These are phyloP conservation scores for Roridomyces roridus DNA, from an alignment of 768 basidiomycete genomes.

Conservation along the genomic window DNA sequence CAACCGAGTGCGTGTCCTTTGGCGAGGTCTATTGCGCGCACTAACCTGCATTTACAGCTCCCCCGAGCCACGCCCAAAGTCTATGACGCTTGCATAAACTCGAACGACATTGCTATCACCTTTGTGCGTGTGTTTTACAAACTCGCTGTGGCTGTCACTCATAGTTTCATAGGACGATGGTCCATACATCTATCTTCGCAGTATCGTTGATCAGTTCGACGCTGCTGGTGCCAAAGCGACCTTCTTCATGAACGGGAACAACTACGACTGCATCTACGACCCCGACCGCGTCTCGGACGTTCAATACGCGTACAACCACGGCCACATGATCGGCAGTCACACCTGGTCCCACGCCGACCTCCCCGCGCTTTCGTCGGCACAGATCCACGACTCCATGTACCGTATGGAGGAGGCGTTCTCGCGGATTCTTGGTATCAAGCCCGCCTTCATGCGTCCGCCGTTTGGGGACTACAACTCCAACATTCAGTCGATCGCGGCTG, in stretches of 20 bases:
- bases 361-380: slow-evolving; percentile 34
- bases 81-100: slow-evolving; percentile 8
- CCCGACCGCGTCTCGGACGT: slow-evolving; percentile 37
- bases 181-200: slow-evolving; percentile 38
- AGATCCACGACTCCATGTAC: slow-evolving; percentile 43
- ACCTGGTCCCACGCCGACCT: slow-evolving; percentile 51
- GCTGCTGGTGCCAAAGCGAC: slow-evolving; percentile 45
- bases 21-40: not conserved
- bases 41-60: not conserved
- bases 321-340: slow-evolving; percentile 52
- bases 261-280: slow-evolving; percentile 48
- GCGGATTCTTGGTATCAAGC: slow-evolving; percentile 39
- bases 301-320: slow-evolving; percentile 43
- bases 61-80: slow-evolving; percentile 10
- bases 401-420: slow-evolving; percentile 32
- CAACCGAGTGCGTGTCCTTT: not conserved
- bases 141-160: not conserved
- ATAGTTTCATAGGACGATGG: slow-evolving; percentile 21
- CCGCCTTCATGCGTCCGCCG: slow-evolving; percentile 49
- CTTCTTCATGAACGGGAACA: slow-evolving; percentile 50
- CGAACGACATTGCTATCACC: slow-evolving; percentile 12
- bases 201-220: slow-evolving; percentile 39
- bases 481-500: slow-evolving; percentile 39
- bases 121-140: slow-evolving; percentile 3
- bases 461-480: slow-evolving; percentile 49